Conservation (phyloP, 192 early-diverging fungal species). For the Anaeromyces robustus region DNA sequence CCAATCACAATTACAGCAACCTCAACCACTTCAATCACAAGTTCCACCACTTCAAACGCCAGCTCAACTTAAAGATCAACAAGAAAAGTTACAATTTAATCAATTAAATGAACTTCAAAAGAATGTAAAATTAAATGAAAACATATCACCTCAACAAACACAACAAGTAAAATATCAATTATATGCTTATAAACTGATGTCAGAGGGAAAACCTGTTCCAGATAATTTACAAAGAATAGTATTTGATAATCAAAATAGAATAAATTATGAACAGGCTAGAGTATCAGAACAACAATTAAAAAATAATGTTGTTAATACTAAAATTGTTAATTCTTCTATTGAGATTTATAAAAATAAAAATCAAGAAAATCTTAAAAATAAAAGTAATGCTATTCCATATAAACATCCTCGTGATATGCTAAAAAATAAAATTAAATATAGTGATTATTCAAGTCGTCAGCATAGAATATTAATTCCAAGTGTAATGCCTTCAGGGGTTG, state of each 20-base stretch:
- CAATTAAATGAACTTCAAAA: neutral
- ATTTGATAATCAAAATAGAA: neutral
- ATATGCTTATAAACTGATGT: neutral
- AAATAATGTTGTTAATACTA: neutral
- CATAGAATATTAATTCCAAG: slow-evolving; percentile 60
- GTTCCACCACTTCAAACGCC: neutral
- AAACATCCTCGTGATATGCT: neutral
- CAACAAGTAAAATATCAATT: neutral
- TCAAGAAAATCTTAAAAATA: neutral
- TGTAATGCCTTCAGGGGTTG: slow-evolving; percentile 60
- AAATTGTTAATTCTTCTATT: neutral
- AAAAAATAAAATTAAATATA: neutral
- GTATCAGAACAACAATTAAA: neutral
- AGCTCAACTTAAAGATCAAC: neutral
- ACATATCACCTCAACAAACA: neutral
- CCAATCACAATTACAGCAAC: no score
- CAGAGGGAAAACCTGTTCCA: neutral
- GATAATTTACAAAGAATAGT: neutral
- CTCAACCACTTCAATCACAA: neutral
- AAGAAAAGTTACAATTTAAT: neutral
- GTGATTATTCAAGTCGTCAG: neutral
- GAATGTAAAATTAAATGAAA: neutral
- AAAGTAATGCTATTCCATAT: neutral
- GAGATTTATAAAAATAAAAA: neutral
- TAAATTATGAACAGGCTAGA: neutral